Conservation (phyloP, 2,329 filamentous ascomycete species). For the Fusarium zealandicum region DNA sequence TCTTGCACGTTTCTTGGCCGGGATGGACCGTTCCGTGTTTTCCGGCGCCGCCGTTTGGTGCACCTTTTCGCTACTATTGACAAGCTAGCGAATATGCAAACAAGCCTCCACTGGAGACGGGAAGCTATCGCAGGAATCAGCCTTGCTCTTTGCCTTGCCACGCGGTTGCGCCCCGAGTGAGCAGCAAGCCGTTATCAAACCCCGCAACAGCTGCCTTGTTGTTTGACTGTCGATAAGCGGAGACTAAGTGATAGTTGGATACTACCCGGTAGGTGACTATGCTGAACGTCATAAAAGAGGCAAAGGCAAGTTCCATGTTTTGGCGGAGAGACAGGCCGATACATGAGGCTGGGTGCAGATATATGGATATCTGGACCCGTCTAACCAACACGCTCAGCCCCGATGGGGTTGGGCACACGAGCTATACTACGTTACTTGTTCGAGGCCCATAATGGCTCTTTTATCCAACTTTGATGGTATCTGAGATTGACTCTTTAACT, state of each 20-base stretch:
- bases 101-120: not conserved
- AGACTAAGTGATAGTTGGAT: not conserved
- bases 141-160: conserved; percentile 21
- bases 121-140: conserved; percentile 19
- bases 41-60: conserved; percentile 8
- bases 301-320: too few species aligned
- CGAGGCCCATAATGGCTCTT: too few species aligned
- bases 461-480: too few species aligned
- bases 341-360: conserved; percentile 2
- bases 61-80: not conserved
- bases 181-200: not conserved
- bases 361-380: not conserved
- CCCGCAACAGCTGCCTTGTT: conserved; percentile 4
- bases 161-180: not conserved
- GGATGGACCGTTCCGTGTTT: conserved; percentile 33
- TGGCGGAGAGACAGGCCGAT: too few species aligned
- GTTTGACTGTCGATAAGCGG: not conserved
- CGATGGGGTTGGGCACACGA: not conserved
- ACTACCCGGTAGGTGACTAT: not conserved
- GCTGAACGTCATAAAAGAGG: too few species aligned
- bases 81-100: not conserved
- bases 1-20: conserved; percentile 14
- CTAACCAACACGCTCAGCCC: not conserved
- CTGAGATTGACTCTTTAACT: not conserved
- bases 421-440: too few species aligned